phyloP scores from a whole-genome alignment of 345 rosid genomes.

The Combretum micranthum region DNA sequence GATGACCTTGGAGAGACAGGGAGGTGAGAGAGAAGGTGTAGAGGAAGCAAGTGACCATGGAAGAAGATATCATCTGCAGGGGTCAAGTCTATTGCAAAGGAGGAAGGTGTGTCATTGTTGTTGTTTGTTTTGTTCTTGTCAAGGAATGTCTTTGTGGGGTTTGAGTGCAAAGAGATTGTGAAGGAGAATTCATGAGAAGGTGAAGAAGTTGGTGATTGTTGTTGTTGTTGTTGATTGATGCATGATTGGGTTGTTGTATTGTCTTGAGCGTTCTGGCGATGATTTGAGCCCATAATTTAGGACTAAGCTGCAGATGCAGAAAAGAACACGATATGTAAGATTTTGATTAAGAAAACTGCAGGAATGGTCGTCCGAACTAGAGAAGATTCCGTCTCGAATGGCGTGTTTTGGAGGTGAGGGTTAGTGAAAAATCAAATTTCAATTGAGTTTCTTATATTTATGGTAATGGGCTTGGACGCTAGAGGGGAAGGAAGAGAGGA shows the following conservation, averaged over 20 bases:
- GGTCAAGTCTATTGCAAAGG: constrained; percentile 72
- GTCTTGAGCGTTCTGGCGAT: constrained; percentile 17
- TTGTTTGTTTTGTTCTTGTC: constrained; percentile 6
- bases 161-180: constrained; percentile 74
- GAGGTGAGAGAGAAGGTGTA: constrained; percentile 84
- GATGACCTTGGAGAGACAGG: constrained; percentile 81
- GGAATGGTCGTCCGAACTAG: too few species aligned
- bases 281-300: constrained; percentile 41
- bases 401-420: too few species aligned
- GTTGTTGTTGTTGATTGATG: constrained; percentile 11
- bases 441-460: too few species aligned
- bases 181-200: constrained; percentile 96
- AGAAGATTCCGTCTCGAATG: too few species aligned
- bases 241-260: background rate
- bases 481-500: too few species aligned
- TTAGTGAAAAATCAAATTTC: too few species aligned
- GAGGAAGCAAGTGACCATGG: constrained; percentile 97
- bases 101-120: constrained; percentile 27
- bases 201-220: constrained; percentile 59
- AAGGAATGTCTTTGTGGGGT: constrained; percentile 17
- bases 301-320: background rate
- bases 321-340: too few species aligned
- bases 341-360: too few species aligned
- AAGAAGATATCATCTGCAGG: constrained; percentile 99
- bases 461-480: too few species aligned